These are phyloP conservation scores for Panicum virgatum DNA, from an alignment of 202 grass and related monocot species.

Conservation along the genomic window DNA sequence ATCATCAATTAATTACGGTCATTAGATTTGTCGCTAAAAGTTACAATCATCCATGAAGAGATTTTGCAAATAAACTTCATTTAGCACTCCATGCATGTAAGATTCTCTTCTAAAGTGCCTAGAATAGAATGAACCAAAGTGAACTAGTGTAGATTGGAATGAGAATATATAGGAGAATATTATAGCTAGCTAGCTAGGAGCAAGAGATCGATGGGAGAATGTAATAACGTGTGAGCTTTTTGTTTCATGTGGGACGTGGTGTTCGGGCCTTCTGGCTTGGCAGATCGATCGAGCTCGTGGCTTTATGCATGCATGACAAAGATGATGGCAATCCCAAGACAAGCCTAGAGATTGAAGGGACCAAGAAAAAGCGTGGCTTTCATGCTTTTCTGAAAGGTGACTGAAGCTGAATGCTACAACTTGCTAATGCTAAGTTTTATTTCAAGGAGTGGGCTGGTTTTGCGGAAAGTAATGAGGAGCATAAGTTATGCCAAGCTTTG, in stretches of 20 bases:
- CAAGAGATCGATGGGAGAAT: background rate
- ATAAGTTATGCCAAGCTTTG: background rate
- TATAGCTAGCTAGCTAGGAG: background rate
- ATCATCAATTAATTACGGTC: too few relatives aligned
- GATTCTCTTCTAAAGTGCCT: too few relatives aligned
- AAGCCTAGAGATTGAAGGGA: conserved; percentile 44
- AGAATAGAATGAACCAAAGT: too few relatives aligned
- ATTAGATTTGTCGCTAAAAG: too few relatives aligned
- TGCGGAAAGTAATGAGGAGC: background rate
- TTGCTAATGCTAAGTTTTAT: conserved; percentile 12
- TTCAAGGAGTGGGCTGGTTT: background rate
- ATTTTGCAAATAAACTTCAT: too few relatives aligned
- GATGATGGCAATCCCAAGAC: conserved; percentile 44
- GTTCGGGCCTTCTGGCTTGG: background rate
- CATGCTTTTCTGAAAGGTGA: conserved; percentile 41
- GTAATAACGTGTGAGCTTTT: conserved; percentile 36
- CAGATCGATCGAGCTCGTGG: conserved; percentile 22
- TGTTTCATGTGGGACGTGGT: conserved; percentile 47
- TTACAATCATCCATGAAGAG: too few relatives aligned
- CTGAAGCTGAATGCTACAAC: conserved; percentile 12
- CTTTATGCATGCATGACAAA: conserved; percentile 48
- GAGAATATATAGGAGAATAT: conserved; percentile 39
- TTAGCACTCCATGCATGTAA: too few relatives aligned
- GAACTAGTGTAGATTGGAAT: too few relatives aligned
- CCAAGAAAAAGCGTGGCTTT: conserved; percentile 23